Base-by-base conservation (phyloP, 2,329 filamentous ascomycete genomes). In the Ophiostoma quercus region DNA sequence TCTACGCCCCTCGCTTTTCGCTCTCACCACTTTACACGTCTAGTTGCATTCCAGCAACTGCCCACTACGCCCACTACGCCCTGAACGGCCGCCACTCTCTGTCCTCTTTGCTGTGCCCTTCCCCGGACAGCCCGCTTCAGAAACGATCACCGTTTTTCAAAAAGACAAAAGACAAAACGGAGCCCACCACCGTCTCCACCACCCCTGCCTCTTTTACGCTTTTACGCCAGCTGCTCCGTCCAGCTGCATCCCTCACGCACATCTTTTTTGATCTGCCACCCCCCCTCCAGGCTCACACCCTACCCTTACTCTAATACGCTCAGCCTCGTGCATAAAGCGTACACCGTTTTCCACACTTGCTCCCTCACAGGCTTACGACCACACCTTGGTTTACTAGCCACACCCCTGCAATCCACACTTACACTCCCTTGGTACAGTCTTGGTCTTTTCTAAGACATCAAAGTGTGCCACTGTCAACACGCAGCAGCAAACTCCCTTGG, bases 271-370 rank as follows among this genome's bases (percentile, higher is more conserved):
- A 37, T 32, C 29, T 29, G 14, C 71, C 68, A 19, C 63, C 68
- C 71, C 66, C 60, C 22, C 66, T 25, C 68, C 32, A 68, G 67
- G n/a, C 34, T 66, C 60, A n/a, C 60, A 22, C 51, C 14, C 66
- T 19, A 32, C 19, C 60, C 9, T 43, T 25, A 47, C 16, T 3
- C 43, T 14, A 14, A 16, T 25, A 37, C 22, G 68, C 72, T 74
- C 73, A 74, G 73, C 73, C 73, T 74, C 73, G 73, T 72, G 72
- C 62, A 39, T 9, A 39, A 37, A 39, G 62, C 62, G 62, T 68
- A 67, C 69, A 70, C 39, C 14, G 60, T 68, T 51, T 69, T 65
- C 67, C 41, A 14, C 41, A 43, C 41, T 43, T 43, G 41, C 62
- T 34, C 12, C 47, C 19, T 66, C 41, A 67, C 62, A 39, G 62